Base-by-base conservation (phyloP, 2,329 filamentous ascomycete genomes). In the Emmonsia crescens region DNA sequence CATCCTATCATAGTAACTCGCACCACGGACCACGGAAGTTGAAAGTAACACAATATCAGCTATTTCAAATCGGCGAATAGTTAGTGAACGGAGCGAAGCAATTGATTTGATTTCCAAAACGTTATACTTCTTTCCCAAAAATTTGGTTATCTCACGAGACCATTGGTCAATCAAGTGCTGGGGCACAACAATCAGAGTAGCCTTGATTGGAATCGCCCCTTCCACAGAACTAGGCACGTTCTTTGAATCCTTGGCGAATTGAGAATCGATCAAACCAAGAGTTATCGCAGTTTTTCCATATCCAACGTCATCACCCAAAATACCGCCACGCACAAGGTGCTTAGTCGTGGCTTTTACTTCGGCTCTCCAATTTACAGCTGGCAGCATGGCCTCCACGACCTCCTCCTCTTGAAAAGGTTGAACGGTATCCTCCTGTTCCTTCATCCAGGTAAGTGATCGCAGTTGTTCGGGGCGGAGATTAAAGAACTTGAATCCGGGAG, bases 221-320 rank as follows among this genome's bases (percentile, higher is more conserved):
- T 65, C 59, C 1, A 59, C 61, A 10, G 40, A 57, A 5, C 58
- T 56, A 24, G 56, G 49, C 9, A 63, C 24, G 12, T 63, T 49
- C 55, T 62, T 12, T 44, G 60, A 48, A 52, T 72, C 68, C 12
- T 62, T 63, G 10, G 72, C 63, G 36, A 77, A 76, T 52, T 80
- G 76, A 3, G 73, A 70, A 42, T 82, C 76, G 36, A 87, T 79
- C 9, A 88, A 71, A 0, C 78, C 84, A 14, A 88, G 75, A 1
- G 79, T 80, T 0, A 82, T 80, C 1, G 84, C 80, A 0, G 86
- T 89, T 67, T 89, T 89, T 0, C 86, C 86, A 67, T 85, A 88
- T 0, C 83, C 85, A 40, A 87, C 84, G 52, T 83, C 78, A 67
- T 87, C 84, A 1, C 85, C 85, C 40, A 87, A 75, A 21, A 88